Evolutionary conservation across 2,329 filamentous ascomycete genomes (phyloP), one percentile per base, ranked within the genome.

Genomic region (Phaeosphaeriaceae sp.): DNA sequence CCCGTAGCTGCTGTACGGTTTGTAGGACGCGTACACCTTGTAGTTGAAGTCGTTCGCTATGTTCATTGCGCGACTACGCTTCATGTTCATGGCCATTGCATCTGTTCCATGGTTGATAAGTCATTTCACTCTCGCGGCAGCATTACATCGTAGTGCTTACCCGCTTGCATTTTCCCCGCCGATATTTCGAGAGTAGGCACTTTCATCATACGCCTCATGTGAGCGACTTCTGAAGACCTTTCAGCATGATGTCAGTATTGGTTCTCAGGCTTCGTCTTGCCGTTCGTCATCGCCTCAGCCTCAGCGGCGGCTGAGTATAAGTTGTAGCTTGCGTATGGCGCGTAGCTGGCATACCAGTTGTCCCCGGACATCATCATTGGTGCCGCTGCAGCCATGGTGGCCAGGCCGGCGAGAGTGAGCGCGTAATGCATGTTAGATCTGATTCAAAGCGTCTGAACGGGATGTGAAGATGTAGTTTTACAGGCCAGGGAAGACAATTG

Each of bases 341-440:
- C 25, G 40, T 62, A 59, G 10, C 41, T 50, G 19, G 15, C 53
- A 36, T 58, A 62, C 3, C 31, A 15, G 25, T 41, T 21, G 20
- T 50, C 48, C 7, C 15, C 20, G 5, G 19, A 31, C 31, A 41
- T 33, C 6, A 48, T 57, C 46, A 64, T 48, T 2, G 67, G 69
- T 1, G 53, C 58, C 19, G 65, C 63, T 22, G 40, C 42, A 13
- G 57, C 53, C 11, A 62, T 36, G 19, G 57, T 48, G 4, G 48
- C 54, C 6, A 71, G 48, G 21, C 57, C 31, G 45, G 55, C 57
- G 48, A 67, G 41, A 33, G 61, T 36, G 48, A 67, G 44, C 7
- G 49, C 46, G 56, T 59, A 51, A 49, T 56, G 61, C 68, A 72
- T 70, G 2, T 24, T 57, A 57, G 44, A n/a, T 9, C 24, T 17